These are phyloP conservation scores for Oryza rufipogon DNA, from an alignment of 176 grass and related monocot genomes.

Conservation along the genomic window DNA sequence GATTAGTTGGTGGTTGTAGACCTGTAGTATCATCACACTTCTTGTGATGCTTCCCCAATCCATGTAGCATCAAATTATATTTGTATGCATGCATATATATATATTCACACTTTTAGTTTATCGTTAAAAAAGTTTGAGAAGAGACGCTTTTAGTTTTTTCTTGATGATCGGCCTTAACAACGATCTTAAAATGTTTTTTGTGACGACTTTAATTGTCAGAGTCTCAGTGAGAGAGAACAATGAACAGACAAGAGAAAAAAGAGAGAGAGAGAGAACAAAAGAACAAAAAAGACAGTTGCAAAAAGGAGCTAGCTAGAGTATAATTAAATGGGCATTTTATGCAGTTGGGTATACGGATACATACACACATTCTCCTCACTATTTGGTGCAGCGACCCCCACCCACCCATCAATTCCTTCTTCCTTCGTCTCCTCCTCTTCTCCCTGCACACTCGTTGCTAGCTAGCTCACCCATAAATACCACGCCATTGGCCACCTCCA, in stretches of 20 bases:
- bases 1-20: background rate
- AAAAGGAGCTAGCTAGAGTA: background rate
- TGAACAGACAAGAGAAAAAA: no score
- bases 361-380: no score
- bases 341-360: background rate
- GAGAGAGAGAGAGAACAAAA: background rate
- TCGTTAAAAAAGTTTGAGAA: background rate
- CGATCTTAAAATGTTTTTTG: no score
- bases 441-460: background rate
- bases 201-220: no score
- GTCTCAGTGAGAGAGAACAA: no score
- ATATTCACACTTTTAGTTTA: background rate
- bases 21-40: background rate
- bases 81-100: background rate
- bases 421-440: background rate
- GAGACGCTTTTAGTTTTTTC: background rate
- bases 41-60: background rate
- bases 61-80: background rate
- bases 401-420: slow-evolving; percentile 26
- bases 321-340: background rate
- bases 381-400: slow-evolving; percentile 33
- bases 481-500: background rate
- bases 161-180: background rate
- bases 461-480: slow-evolving; percentile 27
- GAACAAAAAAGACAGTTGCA: background rate